Conservation (phyloP, 176 grass and related monocot genomes). For the Musa troglodytarum region DNA sequence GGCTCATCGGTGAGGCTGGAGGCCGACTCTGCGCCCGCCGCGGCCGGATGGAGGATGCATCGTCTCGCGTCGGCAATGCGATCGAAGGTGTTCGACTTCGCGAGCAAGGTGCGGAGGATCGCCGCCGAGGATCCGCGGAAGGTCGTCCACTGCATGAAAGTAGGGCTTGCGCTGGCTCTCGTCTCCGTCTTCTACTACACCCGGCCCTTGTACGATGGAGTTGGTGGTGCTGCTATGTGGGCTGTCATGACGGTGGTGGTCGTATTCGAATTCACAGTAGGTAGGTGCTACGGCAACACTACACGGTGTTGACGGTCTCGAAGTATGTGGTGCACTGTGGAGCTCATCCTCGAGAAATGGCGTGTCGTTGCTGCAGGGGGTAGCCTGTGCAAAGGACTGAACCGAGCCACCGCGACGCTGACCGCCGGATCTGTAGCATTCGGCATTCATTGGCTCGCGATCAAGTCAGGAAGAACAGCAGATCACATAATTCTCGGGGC, state of each 20-base stretch:
- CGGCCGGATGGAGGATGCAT: conserved; percentile 17
- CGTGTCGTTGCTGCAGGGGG: conserved; percentile 39
- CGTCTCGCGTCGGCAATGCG: background rate
- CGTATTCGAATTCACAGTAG: conserved; percentile 66
- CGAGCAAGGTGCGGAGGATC: conserved; percentile 30
- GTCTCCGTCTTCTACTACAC: conserved; percentile 67
- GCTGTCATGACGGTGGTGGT: conserved; percentile 62
- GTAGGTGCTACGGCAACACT: conserved; percentile 22
- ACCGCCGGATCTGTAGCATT: conserved; percentile 55
- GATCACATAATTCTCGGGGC: conserved; percentile 47
- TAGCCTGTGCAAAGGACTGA: conserved; percentile 74
- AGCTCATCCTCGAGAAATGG: too few relatives aligned
- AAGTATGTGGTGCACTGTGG: too few relatives aligned
- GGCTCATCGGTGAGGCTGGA: conserved; percentile 42
- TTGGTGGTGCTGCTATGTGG: conserved; percentile 62
- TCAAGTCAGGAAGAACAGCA: conserved; percentile 42
- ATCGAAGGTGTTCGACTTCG: conserved; percentile 12
- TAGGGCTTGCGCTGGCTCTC: conserved; percentile 44
- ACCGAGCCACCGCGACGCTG: conserved; percentile 57
- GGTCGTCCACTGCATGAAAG: conserved; percentile 53
- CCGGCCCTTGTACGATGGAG: conserved; percentile 47
- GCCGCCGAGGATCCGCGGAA: conserved; percentile 52
- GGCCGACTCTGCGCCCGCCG: background rate
- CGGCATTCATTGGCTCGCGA: conserved; percentile 69
- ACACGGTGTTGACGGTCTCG: too few relatives aligned